These are phyloP conservation scores for Iberis pinnata DNA, from an alignment of 345 rosid species.

Conservation along the genomic window DNA sequence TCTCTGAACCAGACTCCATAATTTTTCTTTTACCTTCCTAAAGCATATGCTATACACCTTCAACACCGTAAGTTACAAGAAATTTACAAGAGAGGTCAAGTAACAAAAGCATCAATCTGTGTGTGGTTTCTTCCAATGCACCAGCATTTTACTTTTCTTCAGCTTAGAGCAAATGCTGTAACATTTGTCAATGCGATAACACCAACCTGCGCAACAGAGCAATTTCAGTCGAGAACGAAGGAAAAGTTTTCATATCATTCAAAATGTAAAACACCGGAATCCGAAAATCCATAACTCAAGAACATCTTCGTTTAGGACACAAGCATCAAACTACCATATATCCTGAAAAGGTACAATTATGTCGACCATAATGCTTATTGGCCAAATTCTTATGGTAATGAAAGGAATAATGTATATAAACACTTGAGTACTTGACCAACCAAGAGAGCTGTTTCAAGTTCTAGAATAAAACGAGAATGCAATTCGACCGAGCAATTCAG, in stretches of 20 bases:
- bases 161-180: constrained; percentile 23
- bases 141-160: constrained; percentile 49
- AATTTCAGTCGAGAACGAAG: constrained; percentile 13
- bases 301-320: constrained; percentile 7
- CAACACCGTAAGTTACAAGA: constrained; percentile 25
- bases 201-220: constrained; percentile 15
- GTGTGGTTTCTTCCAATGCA: constrained; percentile 60
- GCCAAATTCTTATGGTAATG: background rate
- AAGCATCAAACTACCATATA: constrained; percentile 1
- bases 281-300: constrained; percentile 9
- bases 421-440: too few relatives aligned
- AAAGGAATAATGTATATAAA: too few relatives aligned
- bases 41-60: constrained; percentile 38
- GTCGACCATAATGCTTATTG: constrained; percentile 9
- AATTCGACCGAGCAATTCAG: constrained; percentile 25
- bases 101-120: constrained; percentile 29
- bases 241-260: background rate
- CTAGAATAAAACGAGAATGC: background rate
- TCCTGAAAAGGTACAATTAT: constrained; percentile 3
- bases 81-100: constrained; percentile 27
- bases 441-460: constrained; percentile 7
- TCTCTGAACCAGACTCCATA: constrained; percentile 61
- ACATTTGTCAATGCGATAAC: constrained; percentile 29
- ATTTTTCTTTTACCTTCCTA: constrained; percentile 22
- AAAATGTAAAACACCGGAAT: background rate